Evolutionary conservation across 164 flowering plant genomes (phyloP).

Genomic region (Piper betle): DNA sequence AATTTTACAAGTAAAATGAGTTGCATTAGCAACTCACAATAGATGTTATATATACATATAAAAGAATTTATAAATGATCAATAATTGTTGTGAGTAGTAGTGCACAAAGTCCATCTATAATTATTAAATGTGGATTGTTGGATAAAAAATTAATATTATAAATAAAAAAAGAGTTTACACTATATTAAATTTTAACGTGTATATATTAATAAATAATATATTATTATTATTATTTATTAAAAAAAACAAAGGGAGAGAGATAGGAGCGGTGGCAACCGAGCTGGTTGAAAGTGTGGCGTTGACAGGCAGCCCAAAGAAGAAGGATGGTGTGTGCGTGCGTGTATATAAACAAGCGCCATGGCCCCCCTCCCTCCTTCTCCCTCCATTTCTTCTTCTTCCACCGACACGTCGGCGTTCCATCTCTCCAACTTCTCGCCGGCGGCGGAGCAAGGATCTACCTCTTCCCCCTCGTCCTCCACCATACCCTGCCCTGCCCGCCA

Average conservation of each 20-base stretch:
- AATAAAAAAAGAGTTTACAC: background rate
- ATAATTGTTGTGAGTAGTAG: too few species aligned
- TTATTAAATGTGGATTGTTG: background rate
- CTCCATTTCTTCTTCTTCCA: background rate
- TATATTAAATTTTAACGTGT: background rate
- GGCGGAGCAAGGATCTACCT: background rate
- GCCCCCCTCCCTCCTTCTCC: background rate
- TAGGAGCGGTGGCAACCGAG: too few species aligned
- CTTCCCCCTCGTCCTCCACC: background rate
- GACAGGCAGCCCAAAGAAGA: background rate
- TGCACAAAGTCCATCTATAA: too few species aligned
- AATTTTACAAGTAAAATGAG: too few species aligned
- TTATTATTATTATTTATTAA: too few species aligned
- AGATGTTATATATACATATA: too few species aligned
- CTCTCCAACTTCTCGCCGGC: background rate
- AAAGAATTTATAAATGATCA: too few species aligned
- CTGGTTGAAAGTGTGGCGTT: too few species aligned
- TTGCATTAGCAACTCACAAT: too few species aligned
- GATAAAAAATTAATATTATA: background rate
- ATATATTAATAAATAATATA: background rate
- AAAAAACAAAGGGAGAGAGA: too few species aligned
- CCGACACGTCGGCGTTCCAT: background rate
- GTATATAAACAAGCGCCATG: background rate
- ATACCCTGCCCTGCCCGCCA: constrained; percentile 13
- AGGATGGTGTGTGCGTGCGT: background rate